Base-by-base conservation (phyloP, 2,329 filamentous ascomycete species). In the Pseudomassariella vexata region DNA sequence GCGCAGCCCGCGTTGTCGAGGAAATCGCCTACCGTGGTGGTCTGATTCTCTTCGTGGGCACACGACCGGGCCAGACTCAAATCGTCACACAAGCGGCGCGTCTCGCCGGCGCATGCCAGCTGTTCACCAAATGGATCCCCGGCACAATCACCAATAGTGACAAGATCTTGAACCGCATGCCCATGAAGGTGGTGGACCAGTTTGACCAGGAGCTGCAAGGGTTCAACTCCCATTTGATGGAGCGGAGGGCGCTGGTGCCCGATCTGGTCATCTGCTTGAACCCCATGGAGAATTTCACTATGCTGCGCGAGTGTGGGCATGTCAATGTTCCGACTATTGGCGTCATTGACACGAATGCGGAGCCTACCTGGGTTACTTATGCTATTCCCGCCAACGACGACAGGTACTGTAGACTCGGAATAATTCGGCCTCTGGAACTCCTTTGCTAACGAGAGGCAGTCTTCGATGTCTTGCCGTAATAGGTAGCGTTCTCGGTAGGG, bases 351-450 rank as follows among this genome's bases (percentile, higher is more conserved):
- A 96, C 92, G 1, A 85, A 98, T 58, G 82, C 80, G 3, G 85
- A 96, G 59, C 86, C 92, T 1, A 86, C 86, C 1, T 90, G 85
- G 77, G 88, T 96, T 30, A 96, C 92, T 4, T 98, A 98, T 55
- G 85, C 85, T 10, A 95, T 98, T 46, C 92, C 92, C 2, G 87
- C 87, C 30, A 98, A 98, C 57, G 92, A 98, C 54, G 92, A 98
- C 69, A 88, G 82, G 82, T 86, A 57, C 52, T 56, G 27, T 22
- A 5, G 10, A n/a, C 9, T 16, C 26, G 19, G 20, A 24, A 16
- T 19, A n/a, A n/a, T n/a, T n/a, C n/a, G n/a, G n/a, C n/a, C n/a
- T 25, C 9, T 17, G 19, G 8, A 6, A 11, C 12, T 17, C 7
- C 12, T 32, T 36, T 7, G 24, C 30, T 33, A 33, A 33, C 30